phyloP scores from a whole-genome alignment of 139 green algal genomes.

The Chlamydomonas applanata region DNA sequence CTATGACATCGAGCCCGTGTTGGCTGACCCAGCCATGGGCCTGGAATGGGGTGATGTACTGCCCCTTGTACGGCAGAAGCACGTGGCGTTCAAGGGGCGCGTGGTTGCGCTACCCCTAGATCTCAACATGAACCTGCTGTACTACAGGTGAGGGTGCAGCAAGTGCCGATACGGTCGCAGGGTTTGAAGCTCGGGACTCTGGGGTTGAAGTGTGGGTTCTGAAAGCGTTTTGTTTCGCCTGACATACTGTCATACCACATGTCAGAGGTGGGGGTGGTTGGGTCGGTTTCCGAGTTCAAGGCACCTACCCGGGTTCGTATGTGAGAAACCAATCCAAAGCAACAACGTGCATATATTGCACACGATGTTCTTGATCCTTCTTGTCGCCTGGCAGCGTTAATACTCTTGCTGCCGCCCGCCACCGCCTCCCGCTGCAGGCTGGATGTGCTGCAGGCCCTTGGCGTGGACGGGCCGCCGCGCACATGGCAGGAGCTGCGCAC shows the following conservation, averaged over 20 bases:
- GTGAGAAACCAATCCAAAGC: too few species aligned
- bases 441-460: constrained; percentile 17
- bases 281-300: too few species aligned
- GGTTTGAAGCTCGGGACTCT: too few species aligned
- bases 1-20: constrained; percentile 6
- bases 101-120: constrained; percentile 31
- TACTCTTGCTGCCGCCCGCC: not conserved
- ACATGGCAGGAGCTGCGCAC: constrained; percentile 36
- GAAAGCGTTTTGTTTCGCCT: too few species aligned
- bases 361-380: too few species aligned
- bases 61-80: constrained; percentile 7
- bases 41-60: constrained; percentile 24
- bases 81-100: constrained; percentile 1
- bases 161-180: not conserved
- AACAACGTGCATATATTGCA: too few species aligned
- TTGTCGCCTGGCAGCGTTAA: too few species aligned
- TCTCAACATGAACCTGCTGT: constrained; percentile 34
- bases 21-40: not conserved
- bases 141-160: constrained; percentile 23
- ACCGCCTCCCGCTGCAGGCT: not conserved
- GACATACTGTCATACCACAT: too few species aligned
- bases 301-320: too few species aligned
- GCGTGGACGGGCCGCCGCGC: constrained; percentile 22
- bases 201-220: too few species aligned
- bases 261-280: too few species aligned